These are phyloP conservation scores for Monilinia polystroma DNA, from an alignment of 2,329 filamentous ascomycete species.

Conservation along the genomic window DNA sequence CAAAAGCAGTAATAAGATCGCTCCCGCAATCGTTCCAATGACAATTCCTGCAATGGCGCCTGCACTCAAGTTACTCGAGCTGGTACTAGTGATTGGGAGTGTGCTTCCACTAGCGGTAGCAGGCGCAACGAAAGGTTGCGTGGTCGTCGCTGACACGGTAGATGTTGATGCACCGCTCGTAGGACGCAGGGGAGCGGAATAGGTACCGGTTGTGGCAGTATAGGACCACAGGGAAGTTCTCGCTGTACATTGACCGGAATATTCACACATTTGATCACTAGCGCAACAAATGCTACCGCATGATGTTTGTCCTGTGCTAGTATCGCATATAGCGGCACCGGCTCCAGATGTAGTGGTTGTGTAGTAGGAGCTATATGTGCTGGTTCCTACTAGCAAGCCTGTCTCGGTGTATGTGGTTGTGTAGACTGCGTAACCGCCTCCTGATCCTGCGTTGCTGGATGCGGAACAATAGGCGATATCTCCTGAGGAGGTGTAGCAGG, in stretches of 20 bases:
- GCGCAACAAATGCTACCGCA: conserved; percentile 73
- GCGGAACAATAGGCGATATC: conserved; percentile 52
- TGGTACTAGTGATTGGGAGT: conserved; percentile 29
- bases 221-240: conserved; percentile 42
- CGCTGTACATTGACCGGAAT: conserved; percentile 30
- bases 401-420: conserved; percentile 59
- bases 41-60: conserved; percentile 82
- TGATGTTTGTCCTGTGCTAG: conserved; percentile 54
- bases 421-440: conserved; percentile 36
- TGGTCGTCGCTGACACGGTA: conserved; percentile 51
- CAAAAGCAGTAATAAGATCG: conserved; percentile 65
- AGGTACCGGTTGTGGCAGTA: conserved; percentile 26
- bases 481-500: conserved; percentile 51
- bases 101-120: conserved; percentile 51
- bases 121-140: conserved; percentile 49
- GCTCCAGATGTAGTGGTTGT: conserved; percentile 27
- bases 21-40: conserved; percentile 67
- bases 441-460: conserved; percentile 28
- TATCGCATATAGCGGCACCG: conserved; percentile 50
- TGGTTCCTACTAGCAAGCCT: conserved; percentile 53
- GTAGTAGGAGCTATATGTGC: conserved; percentile 39
- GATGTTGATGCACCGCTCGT: conserved; percentile 58
- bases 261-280: conserved; percentile 64
- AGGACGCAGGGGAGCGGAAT: conserved; percentile 48
- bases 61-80: conserved; percentile 53